Evolutionary conservation across 768 basidiomycete genomes (phyloP).

Genomic region (Tricholoma bakamatsutake): DNA sequence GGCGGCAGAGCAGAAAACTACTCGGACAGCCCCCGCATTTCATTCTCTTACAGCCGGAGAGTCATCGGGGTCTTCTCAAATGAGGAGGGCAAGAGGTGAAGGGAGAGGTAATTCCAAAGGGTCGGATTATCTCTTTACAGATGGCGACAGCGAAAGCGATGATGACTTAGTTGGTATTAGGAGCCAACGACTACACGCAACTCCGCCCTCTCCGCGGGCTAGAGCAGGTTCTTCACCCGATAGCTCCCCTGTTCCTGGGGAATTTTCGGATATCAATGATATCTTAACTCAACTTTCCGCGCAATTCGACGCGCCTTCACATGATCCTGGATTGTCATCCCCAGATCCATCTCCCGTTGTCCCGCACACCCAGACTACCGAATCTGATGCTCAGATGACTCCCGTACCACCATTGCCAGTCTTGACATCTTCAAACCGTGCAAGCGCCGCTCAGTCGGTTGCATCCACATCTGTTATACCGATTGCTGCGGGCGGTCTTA

Average conservation of each 20-base stretch:
- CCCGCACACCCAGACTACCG: conserved; percentile 33
- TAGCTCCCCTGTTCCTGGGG: conserved; percentile 45
- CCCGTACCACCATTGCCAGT: conserved; percentile 21
- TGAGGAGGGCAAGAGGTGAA: conserved; percentile 28
- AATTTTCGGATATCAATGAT: conserved; percentile 70
- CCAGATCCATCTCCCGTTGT: conserved; percentile 46
- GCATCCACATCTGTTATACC: conserved; percentile 47
- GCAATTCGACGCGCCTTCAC: conserved; percentile 56
- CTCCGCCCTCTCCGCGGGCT: conserved; percentile 29
- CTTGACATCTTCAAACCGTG: conserved; percentile 32
- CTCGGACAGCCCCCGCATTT: conserved; percentile 71
- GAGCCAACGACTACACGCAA: conserved; percentile 21
- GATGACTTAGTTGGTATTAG: conserved; percentile 26
- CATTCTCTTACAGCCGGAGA: conserved; percentile 68
- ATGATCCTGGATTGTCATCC: conserved; percentile 34
- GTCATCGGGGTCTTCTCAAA: conserved; percentile 24
- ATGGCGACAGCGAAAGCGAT: conserved; percentile 39
- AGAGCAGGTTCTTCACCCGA: conserved; percentile 29
- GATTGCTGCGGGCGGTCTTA: conserved; percentile 17
- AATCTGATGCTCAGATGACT: conserved; percentile 19
- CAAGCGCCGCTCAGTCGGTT: conserved; percentile 30
- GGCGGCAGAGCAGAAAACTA: conserved; percentile 43
- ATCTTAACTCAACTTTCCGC: conserved; percentile 69
- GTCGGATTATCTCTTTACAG: conserved; percentile 51
- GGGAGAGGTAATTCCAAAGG: conserved; percentile 40